Evolutionary conservation across 352 stramenopile species (phyloP).

Genomic region (Phytophthora fragariaefolia): DNA sequence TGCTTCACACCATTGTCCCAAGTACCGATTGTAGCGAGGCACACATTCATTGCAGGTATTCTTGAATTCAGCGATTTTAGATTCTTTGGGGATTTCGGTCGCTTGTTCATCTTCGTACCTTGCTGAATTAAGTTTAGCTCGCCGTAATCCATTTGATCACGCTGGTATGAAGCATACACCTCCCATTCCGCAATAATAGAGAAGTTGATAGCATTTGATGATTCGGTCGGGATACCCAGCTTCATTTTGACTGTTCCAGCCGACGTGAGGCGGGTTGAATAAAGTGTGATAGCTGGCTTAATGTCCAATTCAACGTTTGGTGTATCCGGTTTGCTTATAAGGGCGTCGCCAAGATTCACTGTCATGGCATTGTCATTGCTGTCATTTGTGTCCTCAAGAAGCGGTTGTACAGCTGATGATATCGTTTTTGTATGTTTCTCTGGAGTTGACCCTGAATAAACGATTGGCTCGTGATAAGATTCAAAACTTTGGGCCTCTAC

Average conservation of each 20-base stretch:
- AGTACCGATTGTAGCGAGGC: slow-evolving; percentile 45
- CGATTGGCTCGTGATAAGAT: slow-evolving; percentile 8
- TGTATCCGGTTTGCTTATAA: neutral
- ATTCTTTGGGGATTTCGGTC: slow-evolving; percentile 1
- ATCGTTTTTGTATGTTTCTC: slow-evolving; percentile 1
- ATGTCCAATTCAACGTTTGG: neutral
- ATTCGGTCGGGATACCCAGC: slow-evolving; percentile 26
- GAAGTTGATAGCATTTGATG: slow-evolving; percentile 17
- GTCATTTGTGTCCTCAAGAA: slow-evolving; percentile 30
- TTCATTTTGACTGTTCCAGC: slow-evolving; percentile 22
- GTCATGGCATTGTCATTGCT: slow-evolving; percentile 5
- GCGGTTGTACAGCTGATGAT: slow-evolving; percentile 7
- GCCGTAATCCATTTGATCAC: neutral
- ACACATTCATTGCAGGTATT: slow-evolving; percentile 48
- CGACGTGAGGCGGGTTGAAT: slow-evolving; percentile 16
- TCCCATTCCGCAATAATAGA: slow-evolving; percentile 34
- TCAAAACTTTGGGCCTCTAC: slow-evolving; percentile 13
- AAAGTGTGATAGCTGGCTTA: slow-evolving; percentile 15
- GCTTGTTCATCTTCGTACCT: slow-evolving; percentile 9
- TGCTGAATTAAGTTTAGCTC: slow-evolving; percentile 22
- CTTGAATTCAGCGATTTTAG: neutral
- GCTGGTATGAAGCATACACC: slow-evolving; percentile 21
- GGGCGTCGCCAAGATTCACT: neutral
- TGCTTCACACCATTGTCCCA: slow-evolving; percentile 63
- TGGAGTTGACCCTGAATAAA: neutral